These are phyloP conservation scores for Eucommia ulmoides DNA, from an alignment of 257 asterid genomes.

Conservation along the genomic window DNA sequence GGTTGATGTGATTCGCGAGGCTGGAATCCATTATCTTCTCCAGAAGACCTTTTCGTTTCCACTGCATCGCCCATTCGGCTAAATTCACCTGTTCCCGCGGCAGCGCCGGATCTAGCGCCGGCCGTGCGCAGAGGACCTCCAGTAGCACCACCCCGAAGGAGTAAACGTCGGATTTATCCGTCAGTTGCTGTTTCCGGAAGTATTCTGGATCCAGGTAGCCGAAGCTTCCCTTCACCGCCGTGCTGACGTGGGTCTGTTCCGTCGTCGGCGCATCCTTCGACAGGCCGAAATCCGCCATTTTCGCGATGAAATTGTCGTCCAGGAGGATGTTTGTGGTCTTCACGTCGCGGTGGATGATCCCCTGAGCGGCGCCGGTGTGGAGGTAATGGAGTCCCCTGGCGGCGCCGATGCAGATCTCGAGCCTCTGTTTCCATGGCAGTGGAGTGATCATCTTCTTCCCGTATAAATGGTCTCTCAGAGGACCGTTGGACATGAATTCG, in stretches of 20 bases:
- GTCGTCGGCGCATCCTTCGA: slow-evolving; percentile 16
- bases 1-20: slow-evolving; percentile 12
- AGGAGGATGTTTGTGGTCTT: slow-evolving; percentile 16
- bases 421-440: background rate
- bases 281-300: slow-evolving; percentile 19
- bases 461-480: slow-evolving; percentile 17
- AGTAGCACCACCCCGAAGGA: slow-evolving; percentile 15
- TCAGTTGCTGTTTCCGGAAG: slow-evolving; percentile 14
- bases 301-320: slow-evolving; percentile 13
- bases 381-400: slow-evolving; percentile 20
- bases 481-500: slow-evolving; percentile 17
- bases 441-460: background rate
- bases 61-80: slow-evolving; percentile 24
- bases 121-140: slow-evolving; percentile 17
- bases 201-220: slow-evolving; percentile 21
- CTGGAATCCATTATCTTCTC: slow-evolving; percentile 15
- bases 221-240: slow-evolving; percentile 18
- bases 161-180: slow-evolving; percentile 18
- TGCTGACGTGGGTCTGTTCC: slow-evolving; percentile 14
- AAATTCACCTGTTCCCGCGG: slow-evolving; percentile 19
- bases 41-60: slow-evolving; percentile 14
- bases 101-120: slow-evolving; percentile 14
- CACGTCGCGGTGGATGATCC: slow-evolving; percentile 17
- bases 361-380: slow-evolving; percentile 17
- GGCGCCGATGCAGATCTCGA: slow-evolving; percentile 17